phyloP scores from a whole-genome alignment of 768 basidiomycete species.

The Fomitopsis serialis region DNA sequence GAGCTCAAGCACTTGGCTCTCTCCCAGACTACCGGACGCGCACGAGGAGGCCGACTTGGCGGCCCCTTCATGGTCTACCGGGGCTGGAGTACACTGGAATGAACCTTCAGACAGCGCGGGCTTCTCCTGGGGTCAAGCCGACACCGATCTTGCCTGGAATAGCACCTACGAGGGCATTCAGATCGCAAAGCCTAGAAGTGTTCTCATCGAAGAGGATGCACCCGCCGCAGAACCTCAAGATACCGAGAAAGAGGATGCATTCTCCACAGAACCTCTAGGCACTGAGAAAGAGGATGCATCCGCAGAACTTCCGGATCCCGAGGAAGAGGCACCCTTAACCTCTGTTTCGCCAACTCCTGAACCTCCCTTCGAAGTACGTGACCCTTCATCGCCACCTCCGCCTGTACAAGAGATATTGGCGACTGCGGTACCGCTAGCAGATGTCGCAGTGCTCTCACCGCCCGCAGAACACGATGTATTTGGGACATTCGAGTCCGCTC shows the following conservation, averaged over 20 bases:
- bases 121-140: constrained; percentile 37
- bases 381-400: background rate
- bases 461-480: constrained; percentile 43
- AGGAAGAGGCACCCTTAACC: background rate
- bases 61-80: constrained; percentile 52
- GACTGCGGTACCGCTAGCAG: background rate
- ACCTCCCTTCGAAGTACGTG: background rate
- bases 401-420: background rate
- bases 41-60: constrained; percentile 52
- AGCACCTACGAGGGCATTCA: constrained; percentile 39
- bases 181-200: constrained; percentile 21
- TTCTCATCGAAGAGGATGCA: background rate
- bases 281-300: background rate
- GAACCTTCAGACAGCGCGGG: constrained; percentile 35
- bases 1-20: constrained; percentile 3
- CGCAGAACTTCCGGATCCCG: background rate
- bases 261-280: background rate
- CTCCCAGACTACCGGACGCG: constrained; percentile 14
- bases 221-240: background rate
- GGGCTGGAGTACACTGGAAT: constrained; percentile 39
- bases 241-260: background rate
- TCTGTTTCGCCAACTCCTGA: background rate
- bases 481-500: constrained; percentile 53
- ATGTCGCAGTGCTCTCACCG: background rate
- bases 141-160: constrained; percentile 20